Percentiles rank a stretch among this genome's conserved stretches.
phyloP scores from a whole-genome alignment of 2,329 filamentous ascomycete genomes.

The Colletotrichum eremochloae region DNA sequence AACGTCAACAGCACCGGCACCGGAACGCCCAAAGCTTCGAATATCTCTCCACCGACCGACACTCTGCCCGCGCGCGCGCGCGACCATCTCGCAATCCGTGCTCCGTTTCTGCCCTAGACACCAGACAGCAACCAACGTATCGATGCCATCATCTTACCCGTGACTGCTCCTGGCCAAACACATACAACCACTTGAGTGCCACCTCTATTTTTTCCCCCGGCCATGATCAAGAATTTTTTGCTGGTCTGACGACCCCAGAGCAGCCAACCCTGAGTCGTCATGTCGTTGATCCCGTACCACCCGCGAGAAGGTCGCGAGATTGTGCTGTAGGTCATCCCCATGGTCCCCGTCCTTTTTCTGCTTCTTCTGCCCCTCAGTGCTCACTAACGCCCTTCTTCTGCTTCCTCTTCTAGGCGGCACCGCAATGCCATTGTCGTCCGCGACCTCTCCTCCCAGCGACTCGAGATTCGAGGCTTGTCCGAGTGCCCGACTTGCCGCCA shows the following conservation, averaged over 20 bases:
- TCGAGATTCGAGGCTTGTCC: constrained; percentile 82
- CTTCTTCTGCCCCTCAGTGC: neutral
- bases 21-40: neutral
- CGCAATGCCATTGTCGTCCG: constrained; percentile 93
- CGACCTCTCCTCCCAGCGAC: constrained; percentile 85
- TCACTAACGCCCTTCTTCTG: constrained; percentile 1
- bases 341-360: constrained; percentile 1
- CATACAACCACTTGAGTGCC: neutral
- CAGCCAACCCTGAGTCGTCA: constrained; percentile 40
- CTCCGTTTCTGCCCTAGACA: neutral
- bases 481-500: constrained; percentile 95
- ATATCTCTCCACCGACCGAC: neutral
- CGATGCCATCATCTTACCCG: neutral
- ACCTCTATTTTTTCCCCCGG: neutral
- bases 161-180: neutral
- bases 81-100: constrained; percentile 5
- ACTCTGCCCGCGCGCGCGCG: neutral
- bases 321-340: constrained; percentile 77
- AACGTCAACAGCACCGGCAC: neutral
- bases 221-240: constrained; percentile 14
- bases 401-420: constrained; percentile 77
- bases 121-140: neutral
- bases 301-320: constrained; percentile 81
- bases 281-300: constrained; percentile 83
- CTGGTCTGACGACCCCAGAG: constrained; percentile 31